Evolutionary conservation across 306 rosid genomes (phyloP).

Genomic region (Lathyrus tuberosus): DNA sequence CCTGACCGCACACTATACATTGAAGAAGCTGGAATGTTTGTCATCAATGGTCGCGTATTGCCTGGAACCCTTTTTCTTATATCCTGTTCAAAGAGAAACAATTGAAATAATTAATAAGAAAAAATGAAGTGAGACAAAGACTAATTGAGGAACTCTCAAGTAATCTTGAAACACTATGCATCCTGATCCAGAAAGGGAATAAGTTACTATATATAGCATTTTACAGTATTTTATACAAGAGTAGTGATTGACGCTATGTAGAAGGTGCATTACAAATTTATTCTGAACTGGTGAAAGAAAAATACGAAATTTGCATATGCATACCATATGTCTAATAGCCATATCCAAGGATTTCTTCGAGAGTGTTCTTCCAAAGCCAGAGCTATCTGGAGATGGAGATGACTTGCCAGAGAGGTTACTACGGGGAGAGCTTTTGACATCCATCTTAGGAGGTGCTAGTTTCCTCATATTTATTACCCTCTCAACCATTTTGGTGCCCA

Average conservation of each 20-base stretch:
- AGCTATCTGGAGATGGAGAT: slow-evolving; percentile 78
- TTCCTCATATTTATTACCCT: slow-evolving; percentile 95
- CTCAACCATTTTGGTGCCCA: slow-evolving; percentile 96
- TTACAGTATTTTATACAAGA: background rate
- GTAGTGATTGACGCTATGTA: slow-evolving; percentile 7
- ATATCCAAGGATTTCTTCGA: slow-evolving; percentile 99
- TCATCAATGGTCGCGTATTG: slow-evolving; percentile 82
- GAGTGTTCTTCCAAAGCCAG: slow-evolving; percentile 91
- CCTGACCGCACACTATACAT: slow-evolving; percentile 93
- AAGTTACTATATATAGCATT: slow-evolving; percentile 2
- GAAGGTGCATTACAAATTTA: slow-evolving; percentile 14
- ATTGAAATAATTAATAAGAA: slow-evolving; percentile 23
- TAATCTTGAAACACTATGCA: slow-evolving; percentile 11
- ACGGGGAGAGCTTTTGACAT: slow-evolving; percentile 73
- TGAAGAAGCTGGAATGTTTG: slow-evolving; percentile 94
- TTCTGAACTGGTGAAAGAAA: slow-evolving; percentile 26
- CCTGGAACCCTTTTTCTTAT: slow-evolving; percentile 89
- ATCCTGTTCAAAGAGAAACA: slow-evolving; percentile 62
- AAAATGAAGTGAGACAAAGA: slow-evolving; percentile 5
- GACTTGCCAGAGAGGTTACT: slow-evolving; percentile 80
- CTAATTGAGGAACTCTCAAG: slow-evolving; percentile 1
- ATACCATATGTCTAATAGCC: slow-evolving; percentile 99
- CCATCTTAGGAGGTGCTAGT: slow-evolving; percentile 78
- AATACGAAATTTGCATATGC: slow-evolving; percentile 32
- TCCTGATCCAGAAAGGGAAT: slow-evolving; percentile 1